These are phyloP conservation scores for Penicillium janthinellum DNA, from an alignment of 2,329 filamentous ascomycete genomes.

Conservation along the genomic window DNA sequence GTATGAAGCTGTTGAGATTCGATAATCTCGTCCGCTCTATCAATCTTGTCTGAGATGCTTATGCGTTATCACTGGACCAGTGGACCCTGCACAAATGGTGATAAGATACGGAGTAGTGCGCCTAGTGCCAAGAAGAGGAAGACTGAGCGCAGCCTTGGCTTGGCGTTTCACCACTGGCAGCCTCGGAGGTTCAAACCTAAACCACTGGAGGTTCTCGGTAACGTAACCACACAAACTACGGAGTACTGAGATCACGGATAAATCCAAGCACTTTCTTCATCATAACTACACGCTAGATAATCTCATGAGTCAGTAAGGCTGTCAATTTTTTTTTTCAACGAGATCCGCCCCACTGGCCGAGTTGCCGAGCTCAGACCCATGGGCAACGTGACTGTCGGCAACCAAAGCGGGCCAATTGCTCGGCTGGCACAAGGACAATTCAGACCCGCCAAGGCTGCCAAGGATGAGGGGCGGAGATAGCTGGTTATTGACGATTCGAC, in stretches of 20 bases:
- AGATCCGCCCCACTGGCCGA: constrained; percentile 1
- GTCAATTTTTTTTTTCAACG: constrained; percentile 5
- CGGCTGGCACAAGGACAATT: constrained; percentile 2
- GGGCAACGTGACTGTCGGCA: constrained; percentile 13
- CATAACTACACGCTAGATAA: background rate
- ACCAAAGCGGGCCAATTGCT: constrained; percentile 13
- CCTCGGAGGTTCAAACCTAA: background rate
- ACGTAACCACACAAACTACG: background rate
- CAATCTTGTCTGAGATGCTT: constrained; percentile 10
- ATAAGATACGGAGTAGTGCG: constrained; percentile 12
- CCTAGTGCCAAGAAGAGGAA: constrained; percentile 10
- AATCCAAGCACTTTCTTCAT: background rate
- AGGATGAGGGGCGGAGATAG: constrained; percentile 13
- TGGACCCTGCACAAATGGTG: background rate
- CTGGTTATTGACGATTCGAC: background rate
- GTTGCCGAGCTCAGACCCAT: constrained; percentile 17
- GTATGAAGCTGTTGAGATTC: background rate
- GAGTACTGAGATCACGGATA: background rate
- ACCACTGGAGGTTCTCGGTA: background rate
- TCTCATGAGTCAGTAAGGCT: background rate
- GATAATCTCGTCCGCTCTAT: constrained; percentile 4
- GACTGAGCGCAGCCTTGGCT: constrained; percentile 17
- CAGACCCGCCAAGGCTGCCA: constrained; percentile 17
- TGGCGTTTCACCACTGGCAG: constrained; percentile 13
- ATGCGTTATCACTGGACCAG: constrained; percentile 18